Evolutionary conservation across 2,329 filamentous ascomycete genomes (phyloP).

Genomic region (Fusarium domesticum): DNA sequence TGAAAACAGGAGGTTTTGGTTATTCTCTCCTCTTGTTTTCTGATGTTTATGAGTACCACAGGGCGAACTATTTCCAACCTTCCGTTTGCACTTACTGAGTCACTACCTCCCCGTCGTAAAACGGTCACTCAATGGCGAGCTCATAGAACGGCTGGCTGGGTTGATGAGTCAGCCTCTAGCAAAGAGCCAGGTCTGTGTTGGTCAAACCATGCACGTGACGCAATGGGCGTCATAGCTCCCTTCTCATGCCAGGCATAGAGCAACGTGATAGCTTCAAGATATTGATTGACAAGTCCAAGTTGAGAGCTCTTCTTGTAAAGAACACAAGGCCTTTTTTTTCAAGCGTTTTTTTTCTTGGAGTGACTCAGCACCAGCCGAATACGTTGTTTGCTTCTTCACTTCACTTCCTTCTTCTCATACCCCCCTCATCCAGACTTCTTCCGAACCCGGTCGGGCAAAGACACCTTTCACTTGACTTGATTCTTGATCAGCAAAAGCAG

Average conservation of each 20-base stretch:
- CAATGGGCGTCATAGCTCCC: slow-evolving; percentile 16
- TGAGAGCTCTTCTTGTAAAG: too few relatives aligned
- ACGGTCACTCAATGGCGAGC: neutral
- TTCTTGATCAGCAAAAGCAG: slow-evolving; percentile 8
- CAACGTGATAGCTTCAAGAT: slow-evolving; percentile 5
- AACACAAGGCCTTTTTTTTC: neutral
- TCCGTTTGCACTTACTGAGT: neutral
- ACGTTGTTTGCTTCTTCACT: neutral
- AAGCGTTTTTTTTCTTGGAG: neutral
- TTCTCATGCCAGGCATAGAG: neutral
- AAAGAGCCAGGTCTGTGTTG: neutral
- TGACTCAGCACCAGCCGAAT: neutral
- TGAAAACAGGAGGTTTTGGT: too few relatives aligned
- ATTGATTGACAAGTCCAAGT: neutral
- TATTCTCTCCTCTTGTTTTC: too few relatives aligned
- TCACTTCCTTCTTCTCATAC: slow-evolving; percentile 1
- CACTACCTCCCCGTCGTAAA: neutral
- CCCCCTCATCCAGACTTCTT: slow-evolving; percentile 3
- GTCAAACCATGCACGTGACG: slow-evolving; percentile 12
- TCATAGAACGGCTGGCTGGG: neutral
- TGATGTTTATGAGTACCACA: too few relatives aligned
- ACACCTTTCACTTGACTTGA: slow-evolving; percentile 25
- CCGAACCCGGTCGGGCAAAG: slow-evolving; percentile 14
- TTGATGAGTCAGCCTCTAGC: neutral
- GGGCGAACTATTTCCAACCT: neutral